These are phyloP conservation scores for Rhynchospora tenuis DNA, from an alignment of 176 grass and related monocot genomes.

Conservation along the genomic window DNA sequence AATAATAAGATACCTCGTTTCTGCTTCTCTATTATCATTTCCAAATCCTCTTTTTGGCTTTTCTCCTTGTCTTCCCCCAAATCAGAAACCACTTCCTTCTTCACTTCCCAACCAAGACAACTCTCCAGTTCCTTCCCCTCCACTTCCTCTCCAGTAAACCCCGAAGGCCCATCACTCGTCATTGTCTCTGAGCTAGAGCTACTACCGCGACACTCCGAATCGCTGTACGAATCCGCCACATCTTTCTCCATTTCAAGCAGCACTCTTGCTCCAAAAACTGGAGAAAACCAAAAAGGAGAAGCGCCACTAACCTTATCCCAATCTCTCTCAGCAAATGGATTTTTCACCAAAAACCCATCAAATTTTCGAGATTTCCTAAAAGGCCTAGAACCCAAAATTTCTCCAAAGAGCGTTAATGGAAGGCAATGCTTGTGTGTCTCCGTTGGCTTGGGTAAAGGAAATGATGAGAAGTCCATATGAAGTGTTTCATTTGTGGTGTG, in stretches of 20 bases:
- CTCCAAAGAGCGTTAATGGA: slow-evolving; percentile 25
- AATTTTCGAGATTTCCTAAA: not conserved
- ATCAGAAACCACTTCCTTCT: slow-evolving; percentile 14
- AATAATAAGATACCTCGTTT: slow-evolving; percentile 18
- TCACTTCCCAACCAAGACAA: slow-evolving; percentile 25
- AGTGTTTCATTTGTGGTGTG: slow-evolving; percentile 16
- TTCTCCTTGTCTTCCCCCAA: slow-evolving; percentile 12
- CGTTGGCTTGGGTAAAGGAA: not conserved
- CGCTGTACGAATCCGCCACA: slow-evolving; percentile 22
- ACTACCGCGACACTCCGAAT: slow-evolving; percentile 23
- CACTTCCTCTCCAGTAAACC: slow-evolving; percentile 4
- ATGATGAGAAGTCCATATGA: slow-evolving; percentile 27
- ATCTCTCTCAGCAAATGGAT: slow-evolving; percentile 21
- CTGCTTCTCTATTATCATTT: slow-evolving; percentile 21
- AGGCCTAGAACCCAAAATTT: slow-evolving; percentile 4
- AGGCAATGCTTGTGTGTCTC: slow-evolving; percentile 22
- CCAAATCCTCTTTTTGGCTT: slow-evolving; percentile 4
- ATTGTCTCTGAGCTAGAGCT: slow-evolving; percentile 27
- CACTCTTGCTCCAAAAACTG: slow-evolving; percentile 9
- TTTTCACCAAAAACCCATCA: slow-evolving; percentile 18
- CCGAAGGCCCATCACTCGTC: slow-evolving; percentile 11
- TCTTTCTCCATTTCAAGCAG: slow-evolving; percentile 26
- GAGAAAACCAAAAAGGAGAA: slow-evolving; percentile 21
- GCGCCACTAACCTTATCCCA: not conserved
- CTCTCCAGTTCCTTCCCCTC: not conserved